These are phyloP conservation scores for Antrodiella citrinella DNA, from an alignment of 768 basidiomycete species.

Conservation along the genomic window DNA sequence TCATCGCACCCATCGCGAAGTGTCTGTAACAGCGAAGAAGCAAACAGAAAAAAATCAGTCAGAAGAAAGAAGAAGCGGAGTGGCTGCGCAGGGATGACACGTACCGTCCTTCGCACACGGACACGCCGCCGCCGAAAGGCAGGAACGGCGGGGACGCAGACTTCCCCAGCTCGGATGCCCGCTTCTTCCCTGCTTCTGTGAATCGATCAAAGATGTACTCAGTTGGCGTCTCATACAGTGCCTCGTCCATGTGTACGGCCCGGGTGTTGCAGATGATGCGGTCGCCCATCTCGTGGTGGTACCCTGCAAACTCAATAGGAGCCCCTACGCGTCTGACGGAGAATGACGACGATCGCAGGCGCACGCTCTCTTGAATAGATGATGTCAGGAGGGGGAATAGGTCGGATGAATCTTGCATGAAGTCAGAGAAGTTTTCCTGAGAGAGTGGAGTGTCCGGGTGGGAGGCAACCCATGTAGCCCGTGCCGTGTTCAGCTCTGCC, in stretches of 20 bases:
- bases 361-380: constrained; percentile 19
- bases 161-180: constrained; percentile 3
- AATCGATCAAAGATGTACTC: constrained; percentile 11
- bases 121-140: constrained; percentile 21
- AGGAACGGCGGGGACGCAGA: constrained; percentile 13
- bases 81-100: not conserved
- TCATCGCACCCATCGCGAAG: not conserved
- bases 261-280: constrained; percentile 14
- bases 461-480: constrained; percentile 5
- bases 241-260: constrained; percentile 11
- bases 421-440: not conserved
- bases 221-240: constrained; percentile 10
- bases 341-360: constrained; percentile 12
- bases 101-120: constrained; percentile 21
- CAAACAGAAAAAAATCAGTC: not conserved
- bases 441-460: constrained; percentile 9
- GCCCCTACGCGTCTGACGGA: constrained; percentile 14
- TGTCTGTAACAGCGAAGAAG: not conserved
- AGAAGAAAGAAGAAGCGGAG: not conserved
- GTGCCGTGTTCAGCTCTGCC: constrained; percentile 13
- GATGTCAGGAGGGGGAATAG: constrained; percentile 15
- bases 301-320: constrained; percentile 14
- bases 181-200: not conserved
- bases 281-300: constrained; percentile 12
- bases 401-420: not conserved